phyloP scores from a whole-genome alignment of 2,329 filamentous ascomycete species.

The Aspergillus proliferans region DNA sequence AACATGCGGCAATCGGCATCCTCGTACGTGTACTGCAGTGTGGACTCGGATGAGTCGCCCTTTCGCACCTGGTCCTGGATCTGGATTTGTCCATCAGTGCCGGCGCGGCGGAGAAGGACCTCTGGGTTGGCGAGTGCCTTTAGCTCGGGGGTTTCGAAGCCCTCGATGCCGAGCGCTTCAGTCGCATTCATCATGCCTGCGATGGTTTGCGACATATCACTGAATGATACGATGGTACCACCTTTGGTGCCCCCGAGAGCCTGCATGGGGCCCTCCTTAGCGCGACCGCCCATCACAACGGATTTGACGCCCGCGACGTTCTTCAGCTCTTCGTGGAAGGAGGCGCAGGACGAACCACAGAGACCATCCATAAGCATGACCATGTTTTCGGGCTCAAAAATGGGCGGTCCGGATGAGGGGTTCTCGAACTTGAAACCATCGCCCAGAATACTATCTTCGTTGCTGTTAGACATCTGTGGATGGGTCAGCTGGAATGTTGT shows the following conservation, averaged over 20 bases:
- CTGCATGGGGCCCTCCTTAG: slow-evolving; percentile 50
- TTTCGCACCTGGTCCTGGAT: slow-evolving; percentile 38
- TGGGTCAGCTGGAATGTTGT: neutral
- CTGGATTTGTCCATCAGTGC: slow-evolving; percentile 30
- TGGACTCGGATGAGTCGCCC: slow-evolving; percentile 32
- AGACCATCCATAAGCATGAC: slow-evolving; percentile 46
- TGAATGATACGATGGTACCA: neutral
- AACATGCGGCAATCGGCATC: slow-evolving; percentile 55
- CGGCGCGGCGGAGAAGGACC: neutral
- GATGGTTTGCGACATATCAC: slow-evolving; percentile 7
- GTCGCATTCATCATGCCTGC: slow-evolving; percentile 6
- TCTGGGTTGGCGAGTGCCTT: slow-evolving; percentile 1
- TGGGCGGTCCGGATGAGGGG: slow-evolving; percentile 4
- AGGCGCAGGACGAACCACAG: slow-evolving; percentile 54
- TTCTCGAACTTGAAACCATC: slow-evolving; percentile 33
- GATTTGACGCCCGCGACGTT: slow-evolving; percentile 44
- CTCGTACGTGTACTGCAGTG: slow-evolving; percentile 54
- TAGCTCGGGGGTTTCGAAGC: slow-evolving; percentile 7
- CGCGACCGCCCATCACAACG: slow-evolving; percentile 53
- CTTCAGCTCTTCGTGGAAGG: slow-evolving; percentile 50
- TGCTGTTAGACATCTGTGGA: slow-evolving; percentile 8
- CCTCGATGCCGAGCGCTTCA: slow-evolving; percentile 4
- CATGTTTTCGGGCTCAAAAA: slow-evolving; percentile 22
- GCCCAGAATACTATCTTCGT: slow-evolving; percentile 1
- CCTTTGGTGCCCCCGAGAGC: slow-evolving; percentile 59